Conservation (phyloP, 2,329 filamentous ascomycete genomes). For the Colletotrichum tanaceti region DNA sequence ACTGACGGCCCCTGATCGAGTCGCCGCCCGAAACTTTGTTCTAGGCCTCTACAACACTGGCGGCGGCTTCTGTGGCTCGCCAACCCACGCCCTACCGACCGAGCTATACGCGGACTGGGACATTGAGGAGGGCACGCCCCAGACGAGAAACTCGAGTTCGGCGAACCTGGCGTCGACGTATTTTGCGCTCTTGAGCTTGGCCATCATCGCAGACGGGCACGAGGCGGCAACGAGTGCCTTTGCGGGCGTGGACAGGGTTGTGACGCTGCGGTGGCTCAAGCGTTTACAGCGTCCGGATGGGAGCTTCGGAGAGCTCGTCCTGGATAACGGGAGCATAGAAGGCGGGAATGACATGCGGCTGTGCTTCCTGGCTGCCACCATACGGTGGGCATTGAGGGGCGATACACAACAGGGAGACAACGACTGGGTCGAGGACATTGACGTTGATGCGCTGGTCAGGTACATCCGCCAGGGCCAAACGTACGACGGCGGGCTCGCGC, state of each 20-base stretch:
- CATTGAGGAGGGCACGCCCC: constrained; percentile 33
- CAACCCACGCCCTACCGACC: constrained; percentile 68
- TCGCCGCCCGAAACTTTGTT: constrained; percentile 76
- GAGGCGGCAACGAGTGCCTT: constrained; percentile 59
- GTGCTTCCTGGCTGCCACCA: constrained; percentile 84
- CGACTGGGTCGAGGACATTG: constrained; percentile 75
- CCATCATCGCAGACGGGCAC: constrained; percentile 58
- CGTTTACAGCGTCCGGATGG: constrained; percentile 84
- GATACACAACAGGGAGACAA: constrained; percentile 61
- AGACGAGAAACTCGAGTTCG: constrained; percentile 52
- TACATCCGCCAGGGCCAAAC: constrained; percentile 79
- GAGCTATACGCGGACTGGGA: constrained; percentile 44
- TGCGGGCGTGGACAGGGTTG: constrained; percentile 72
- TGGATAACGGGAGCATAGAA: constrained; percentile 67
- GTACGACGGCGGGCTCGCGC: constrained; percentile 87
- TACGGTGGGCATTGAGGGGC: constrained; percentile 84
- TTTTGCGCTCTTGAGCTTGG: constrained; percentile 83
- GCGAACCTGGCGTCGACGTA: constrained; percentile 88
- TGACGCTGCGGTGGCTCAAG: constrained; percentile 79
- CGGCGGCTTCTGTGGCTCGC: constrained; percentile 90
- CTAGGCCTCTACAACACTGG: constrained; percentile 85
- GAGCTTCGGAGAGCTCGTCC: constrained; percentile 88
- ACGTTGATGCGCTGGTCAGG: constrained; percentile 74
- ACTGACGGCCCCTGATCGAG: constrained; percentile 58
- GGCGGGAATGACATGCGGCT: constrained; percentile 89